phyloP scores from a whole-genome alignment of 208 protist genomes.

The Angomonas deanei region DNA sequence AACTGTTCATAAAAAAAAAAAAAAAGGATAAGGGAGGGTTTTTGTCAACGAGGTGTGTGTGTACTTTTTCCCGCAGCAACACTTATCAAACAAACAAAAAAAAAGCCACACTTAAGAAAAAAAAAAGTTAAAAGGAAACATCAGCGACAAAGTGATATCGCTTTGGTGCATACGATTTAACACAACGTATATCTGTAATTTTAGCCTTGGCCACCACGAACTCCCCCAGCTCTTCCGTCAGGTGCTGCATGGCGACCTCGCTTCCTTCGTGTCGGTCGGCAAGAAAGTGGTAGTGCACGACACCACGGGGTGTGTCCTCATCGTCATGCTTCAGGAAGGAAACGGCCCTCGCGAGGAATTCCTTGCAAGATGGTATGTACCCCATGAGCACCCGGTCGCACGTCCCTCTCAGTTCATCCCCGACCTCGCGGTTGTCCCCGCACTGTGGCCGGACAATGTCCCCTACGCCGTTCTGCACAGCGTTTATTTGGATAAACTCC shows the following conservation, averaged over 20 bases:
- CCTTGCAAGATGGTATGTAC: conserved; percentile 77
- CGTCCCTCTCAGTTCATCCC: conserved; percentile 54
- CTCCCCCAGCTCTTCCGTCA: conserved; percentile 48
- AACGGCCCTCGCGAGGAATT: conserved; percentile 71
- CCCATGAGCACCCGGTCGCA: conserved; percentile 91
- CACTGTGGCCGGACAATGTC: conserved; percentile 57
- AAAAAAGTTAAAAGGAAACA: conserved; percentile 30
- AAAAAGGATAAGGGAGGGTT: neutral
- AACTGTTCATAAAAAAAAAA: neutral
- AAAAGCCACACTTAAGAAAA: neutral
- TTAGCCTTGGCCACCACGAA: conserved; percentile 16
- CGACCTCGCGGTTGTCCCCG: conserved; percentile 82
- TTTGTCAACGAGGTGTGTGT: too few relatives aligned
- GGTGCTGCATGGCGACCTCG: conserved; percentile 26
- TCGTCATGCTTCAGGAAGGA: conserved; percentile 57
- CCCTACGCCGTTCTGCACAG: conserved; percentile 70
- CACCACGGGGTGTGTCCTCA: conserved; percentile 21
- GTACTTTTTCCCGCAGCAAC: too few relatives aligned
- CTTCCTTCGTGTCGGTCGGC: conserved; percentile 39
- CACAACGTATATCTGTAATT: conserved; percentile 49
- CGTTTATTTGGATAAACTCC: conserved; percentile 69
- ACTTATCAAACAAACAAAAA: too few relatives aligned
- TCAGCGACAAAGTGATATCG: conserved; percentile 84
- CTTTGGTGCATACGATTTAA: conserved; percentile 89
- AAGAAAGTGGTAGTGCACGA: conserved; percentile 89